Conservation (phyloP, 331 rosid genomes). For the Pyracantha coccinea region DNA sequence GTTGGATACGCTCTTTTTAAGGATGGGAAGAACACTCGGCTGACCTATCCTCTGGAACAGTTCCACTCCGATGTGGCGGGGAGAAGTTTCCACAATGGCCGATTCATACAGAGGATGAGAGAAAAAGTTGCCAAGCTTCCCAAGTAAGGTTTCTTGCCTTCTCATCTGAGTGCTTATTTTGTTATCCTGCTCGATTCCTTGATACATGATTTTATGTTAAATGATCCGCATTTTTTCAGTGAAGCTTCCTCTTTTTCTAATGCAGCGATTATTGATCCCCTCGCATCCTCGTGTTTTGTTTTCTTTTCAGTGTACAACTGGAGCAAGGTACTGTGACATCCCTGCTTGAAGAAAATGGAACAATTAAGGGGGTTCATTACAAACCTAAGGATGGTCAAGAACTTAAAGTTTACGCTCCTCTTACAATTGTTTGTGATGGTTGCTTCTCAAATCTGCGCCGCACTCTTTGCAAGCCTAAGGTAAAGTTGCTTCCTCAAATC, state of each 20-base stretch:
- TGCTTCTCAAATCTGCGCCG: conserved; percentile 60
- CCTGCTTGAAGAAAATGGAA: conserved; percentile 44
- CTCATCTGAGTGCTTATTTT: background rate
- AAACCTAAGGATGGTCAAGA: conserved; percentile 41
- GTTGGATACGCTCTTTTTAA: conserved; percentile 49
- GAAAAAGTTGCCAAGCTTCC: conserved; percentile 41
- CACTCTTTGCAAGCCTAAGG: conserved; percentile 56
- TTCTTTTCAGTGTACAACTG: conserved; percentile 32
- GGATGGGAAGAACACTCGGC: conserved; percentile 31
- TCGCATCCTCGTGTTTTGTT: background rate
- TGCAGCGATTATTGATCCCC: background rate
- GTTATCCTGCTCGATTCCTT: background rate
- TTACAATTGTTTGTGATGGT: conserved; percentile 54
- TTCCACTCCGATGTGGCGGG: conserved; percentile 43
- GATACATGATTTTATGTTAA: background rate
- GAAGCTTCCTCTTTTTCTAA: background rate
- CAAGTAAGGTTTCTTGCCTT: conserved; percentile 21
- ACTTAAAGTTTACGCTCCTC: conserved; percentile 47
- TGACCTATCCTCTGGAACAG: conserved; percentile 48
- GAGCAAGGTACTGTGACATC: conserved; percentile 53
- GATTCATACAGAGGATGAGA: conserved; percentile 52
- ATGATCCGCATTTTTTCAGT: background rate
- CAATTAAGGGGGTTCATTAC: conserved; percentile 47
- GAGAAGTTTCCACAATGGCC: conserved; percentile 60
- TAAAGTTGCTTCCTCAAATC: conserved; percentile 11